Evolutionary conservation across 108 stramenopile genomes (phyloP).

Genomic region (Bacterosira constricta): DNA sequence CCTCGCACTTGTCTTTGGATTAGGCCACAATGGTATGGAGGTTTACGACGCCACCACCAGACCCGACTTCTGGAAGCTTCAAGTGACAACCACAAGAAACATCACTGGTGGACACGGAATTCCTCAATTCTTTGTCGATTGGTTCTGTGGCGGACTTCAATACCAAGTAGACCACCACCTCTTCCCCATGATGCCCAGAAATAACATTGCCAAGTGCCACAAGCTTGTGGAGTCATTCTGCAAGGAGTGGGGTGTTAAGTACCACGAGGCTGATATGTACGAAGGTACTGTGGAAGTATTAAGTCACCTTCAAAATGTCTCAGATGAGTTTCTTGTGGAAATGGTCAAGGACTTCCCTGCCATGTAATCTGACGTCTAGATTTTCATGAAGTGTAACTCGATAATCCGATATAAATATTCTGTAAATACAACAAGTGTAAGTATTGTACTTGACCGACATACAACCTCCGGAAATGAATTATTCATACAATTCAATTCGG

Average conservation of each 20-base stretch:
- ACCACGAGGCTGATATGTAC: conserved; percentile 88
- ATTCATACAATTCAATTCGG: too few relatives aligned
- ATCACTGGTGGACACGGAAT: conserved; percentile 93
- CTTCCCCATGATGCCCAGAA: conserved; percentile 96
- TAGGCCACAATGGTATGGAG: conserved; percentile 99
- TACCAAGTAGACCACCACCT: conserved; percentile 99
- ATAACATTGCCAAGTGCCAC: conserved; percentile 91
- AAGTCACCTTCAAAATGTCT: conserved; percentile 71
- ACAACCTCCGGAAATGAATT: too few relatives aligned
- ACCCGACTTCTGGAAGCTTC: conserved; percentile 99
- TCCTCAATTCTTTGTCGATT: conserved; percentile 94
- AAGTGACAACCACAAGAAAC: conserved; percentile 98
- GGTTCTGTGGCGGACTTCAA: conserved; percentile 99
- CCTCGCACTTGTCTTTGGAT: conserved; percentile 96
- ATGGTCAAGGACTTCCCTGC: conserved; percentile 88
- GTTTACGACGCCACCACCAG: conserved; percentile 93
- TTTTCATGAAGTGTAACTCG: too few relatives aligned
- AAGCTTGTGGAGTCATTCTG: conserved; percentile 92
- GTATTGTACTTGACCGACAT: too few relatives aligned
- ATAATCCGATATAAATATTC: too few relatives aligned
- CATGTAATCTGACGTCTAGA: conserved; percentile 83
- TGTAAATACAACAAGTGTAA: too few relatives aligned
- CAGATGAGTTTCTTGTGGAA: conserved; percentile 80
- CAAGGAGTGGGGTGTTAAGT: conserved; percentile 96
- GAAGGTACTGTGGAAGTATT: conserved; percentile 86